Conservation (phyloP, 2,329 filamentous ascomycete species). For the Xylaria sp. region DNA sequence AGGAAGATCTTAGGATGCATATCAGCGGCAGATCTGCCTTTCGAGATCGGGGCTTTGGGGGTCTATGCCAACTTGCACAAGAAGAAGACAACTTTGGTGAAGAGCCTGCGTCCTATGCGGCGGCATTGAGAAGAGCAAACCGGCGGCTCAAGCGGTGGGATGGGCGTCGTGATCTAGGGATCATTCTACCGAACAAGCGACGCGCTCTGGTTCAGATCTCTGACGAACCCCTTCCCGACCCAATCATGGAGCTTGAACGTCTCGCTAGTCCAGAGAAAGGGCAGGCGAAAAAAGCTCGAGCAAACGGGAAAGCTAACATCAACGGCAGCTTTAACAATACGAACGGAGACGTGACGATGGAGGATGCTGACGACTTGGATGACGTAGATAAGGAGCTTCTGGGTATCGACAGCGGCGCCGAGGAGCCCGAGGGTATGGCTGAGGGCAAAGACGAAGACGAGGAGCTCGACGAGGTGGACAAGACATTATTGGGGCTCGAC, state of each 20-base stretch:
- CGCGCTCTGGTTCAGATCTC: constrained; percentile 39
- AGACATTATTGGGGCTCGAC: constrained; percentile 48
- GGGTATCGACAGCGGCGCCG: constrained; percentile 57
- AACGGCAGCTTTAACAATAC: constrained; percentile 47
- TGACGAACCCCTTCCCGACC: constrained; percentile 32
- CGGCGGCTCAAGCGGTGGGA: constrained; percentile 79
- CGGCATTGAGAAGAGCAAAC: constrained; percentile 70
- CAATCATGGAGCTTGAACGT: constrained; percentile 34
- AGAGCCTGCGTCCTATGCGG: constrained; percentile 72
- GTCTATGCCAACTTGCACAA: constrained; percentile 67
- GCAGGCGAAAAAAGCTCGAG: constrained; percentile 47
- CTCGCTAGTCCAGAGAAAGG: constrained; percentile 27
- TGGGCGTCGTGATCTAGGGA: constrained; percentile 56
- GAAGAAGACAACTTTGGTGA: constrained; percentile 82
- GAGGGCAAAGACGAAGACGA: constrained; percentile 58
- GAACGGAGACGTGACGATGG: constrained; percentile 58
- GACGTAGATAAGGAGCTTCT: constrained; percentile 65
- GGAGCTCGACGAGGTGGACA: constrained; percentile 49
- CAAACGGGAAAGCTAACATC: constrained; percentile 42
- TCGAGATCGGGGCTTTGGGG: constrained; percentile 68
- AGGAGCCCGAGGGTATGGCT: constrained; percentile 47
- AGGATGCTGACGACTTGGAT: constrained; percentile 62
- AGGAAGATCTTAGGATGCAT: constrained; percentile 58
- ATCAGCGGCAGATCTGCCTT: constrained; percentile 54
- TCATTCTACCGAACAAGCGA: constrained; percentile 59